phyloP scores from a whole-genome alignment of 352 stramenopile species.

The Bremia lactucae region DNA sequence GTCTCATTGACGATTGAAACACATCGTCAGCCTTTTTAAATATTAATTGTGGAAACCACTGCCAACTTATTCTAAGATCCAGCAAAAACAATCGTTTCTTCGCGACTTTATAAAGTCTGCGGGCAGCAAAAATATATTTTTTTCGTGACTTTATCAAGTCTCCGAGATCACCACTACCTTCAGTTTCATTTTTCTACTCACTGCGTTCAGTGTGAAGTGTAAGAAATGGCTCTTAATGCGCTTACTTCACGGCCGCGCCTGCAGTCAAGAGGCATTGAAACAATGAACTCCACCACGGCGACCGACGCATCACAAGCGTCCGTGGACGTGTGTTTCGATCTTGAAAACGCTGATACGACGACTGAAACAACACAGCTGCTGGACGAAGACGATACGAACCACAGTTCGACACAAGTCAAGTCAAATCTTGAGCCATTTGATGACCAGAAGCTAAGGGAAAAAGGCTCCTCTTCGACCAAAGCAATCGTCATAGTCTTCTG shows the following conservation, averaged over 20 bases:
- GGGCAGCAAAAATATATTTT: no score
- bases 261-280: constrained; percentile 7
- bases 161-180: no score
- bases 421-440: constrained; percentile 5
- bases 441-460: constrained; percentile 17
- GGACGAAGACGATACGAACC: constrained; percentile 4
- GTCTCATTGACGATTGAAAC: constrained; percentile 16
- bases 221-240: constrained; percentile 21
- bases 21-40: no score
- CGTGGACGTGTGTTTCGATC: constrained; percentile 11
- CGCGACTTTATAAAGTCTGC: no score
- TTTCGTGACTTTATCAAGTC: no score
- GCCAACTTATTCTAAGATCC: no score
- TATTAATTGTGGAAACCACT: no score
- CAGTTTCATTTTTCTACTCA: no score
- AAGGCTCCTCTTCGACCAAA: constrained; percentile 19
- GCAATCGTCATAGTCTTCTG: constrained; percentile 67
- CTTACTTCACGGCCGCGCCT: constrained; percentile 11
- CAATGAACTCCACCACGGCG: constrained; percentile 10
- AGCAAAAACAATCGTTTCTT: constrained; percentile 8
- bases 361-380: constrained; percentile 20
- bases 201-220: no score
- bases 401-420: constrained; percentile 8
- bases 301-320: constrained; percentile 12
- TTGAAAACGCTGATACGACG: constrained; percentile 8